Conservation (phyloP, 1,284 basidiomycete species). For the Pseudozyma pruni region DNA sequence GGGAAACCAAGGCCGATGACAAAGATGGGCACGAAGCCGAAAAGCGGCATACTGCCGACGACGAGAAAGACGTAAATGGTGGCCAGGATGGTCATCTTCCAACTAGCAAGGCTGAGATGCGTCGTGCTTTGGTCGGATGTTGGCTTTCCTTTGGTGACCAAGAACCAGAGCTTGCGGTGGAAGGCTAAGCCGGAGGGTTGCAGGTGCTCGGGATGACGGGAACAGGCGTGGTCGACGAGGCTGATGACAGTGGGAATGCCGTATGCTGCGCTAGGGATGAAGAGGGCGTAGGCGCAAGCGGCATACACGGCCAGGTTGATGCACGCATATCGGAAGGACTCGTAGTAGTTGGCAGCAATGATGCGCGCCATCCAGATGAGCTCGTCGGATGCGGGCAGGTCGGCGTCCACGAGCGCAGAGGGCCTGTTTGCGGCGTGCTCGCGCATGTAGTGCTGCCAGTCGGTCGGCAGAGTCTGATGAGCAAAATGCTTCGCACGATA, state of each 20-base stretch:
- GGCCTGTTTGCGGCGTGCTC: not conserved
- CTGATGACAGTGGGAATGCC: constrained; percentile 9
- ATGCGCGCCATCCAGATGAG: constrained; percentile 6
- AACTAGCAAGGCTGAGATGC: constrained; percentile 3
- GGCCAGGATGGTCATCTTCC: constrained; percentile 17
- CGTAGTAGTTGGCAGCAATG: constrained; percentile 2
- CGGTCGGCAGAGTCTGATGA: not conserved
- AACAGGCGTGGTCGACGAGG: constrained; percentile 7
- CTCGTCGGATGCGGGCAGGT: constrained; percentile 4
- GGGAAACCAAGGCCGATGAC: not conserved
- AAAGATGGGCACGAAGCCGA: constrained; percentile 6
- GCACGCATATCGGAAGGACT: constrained; percentile 5
- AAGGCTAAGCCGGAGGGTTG: not conserved
- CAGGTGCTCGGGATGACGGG: not conserved
- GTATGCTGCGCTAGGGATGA: not conserved
- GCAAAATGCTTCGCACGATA: constrained; percentile 3
- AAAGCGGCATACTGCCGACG: constrained; percentile 1
- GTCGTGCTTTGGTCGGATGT: not conserved
- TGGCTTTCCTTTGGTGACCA: constrained; percentile 4
- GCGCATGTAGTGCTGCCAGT: not conserved
- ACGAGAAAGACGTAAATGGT: constrained; percentile 5
- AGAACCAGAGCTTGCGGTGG: constrained; percentile 1
- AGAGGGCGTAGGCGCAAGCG: not conserved
- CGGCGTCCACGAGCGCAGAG: not conserved
- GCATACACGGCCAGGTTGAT: constrained; percentile 17